Evolutionary conservation across 2,329 filamentous ascomycete species (phyloP), one percentile per base, ranked within the genome.

Genomic region (Fusarium paranaense): DNA sequence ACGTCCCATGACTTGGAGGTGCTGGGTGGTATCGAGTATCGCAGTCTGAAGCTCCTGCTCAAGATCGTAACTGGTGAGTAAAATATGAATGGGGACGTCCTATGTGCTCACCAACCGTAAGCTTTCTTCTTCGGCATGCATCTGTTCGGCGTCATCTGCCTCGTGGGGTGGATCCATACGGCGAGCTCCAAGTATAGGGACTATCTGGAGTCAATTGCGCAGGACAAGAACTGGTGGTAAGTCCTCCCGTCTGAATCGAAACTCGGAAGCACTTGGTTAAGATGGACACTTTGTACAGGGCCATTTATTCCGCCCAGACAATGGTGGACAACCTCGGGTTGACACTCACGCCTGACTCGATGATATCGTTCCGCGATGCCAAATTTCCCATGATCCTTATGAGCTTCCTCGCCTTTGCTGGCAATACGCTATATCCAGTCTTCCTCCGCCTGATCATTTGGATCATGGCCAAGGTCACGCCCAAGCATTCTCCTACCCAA

Each of bases 371-470:
- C 71, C 82, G 81, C 30, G 83, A 84, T 38, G 85, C 86, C 0
- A 81, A 77, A 4, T 82, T 77, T 69, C 82, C 81, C 6, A 82
- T 89, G 71, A 75, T 89, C 56, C 75, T 88, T 25, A 86, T 88
- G 80, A 83, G 82, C 3, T 80, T 86, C 18, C 75, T 89, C 1
- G 87, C 87, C 2, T 83, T 89, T 14, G 85, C 86, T 0, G 88
- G 87, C 1, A 88, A 89, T 64, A 89, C 87, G 0, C 84, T 84
- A 47, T 92, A 90, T 67, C 90, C 90, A 0, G 82, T 90, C 32
- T 86, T 91, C 64, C 83, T 91, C 0, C 86, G 90, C 1, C 77
- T 91, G 2, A 82, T 87, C 6, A 86, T 93, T 33, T 92, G 89
- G 90, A 80, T 76, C 3, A 85, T 88, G 78, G 87, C 82, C 59